Conservation (phyloP, 345 rosid genomes). For the Boechera retrofracta region DNA sequence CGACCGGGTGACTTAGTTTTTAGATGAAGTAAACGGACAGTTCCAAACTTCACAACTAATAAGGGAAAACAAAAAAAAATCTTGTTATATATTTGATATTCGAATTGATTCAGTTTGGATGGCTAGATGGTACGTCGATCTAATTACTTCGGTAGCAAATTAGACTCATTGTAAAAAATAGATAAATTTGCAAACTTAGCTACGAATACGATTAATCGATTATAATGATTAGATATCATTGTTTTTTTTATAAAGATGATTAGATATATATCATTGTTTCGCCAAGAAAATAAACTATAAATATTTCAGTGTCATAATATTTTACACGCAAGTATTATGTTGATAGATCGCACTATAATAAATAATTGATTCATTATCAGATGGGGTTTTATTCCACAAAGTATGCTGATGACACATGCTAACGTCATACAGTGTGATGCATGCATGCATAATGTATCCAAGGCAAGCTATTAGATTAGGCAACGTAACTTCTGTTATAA, state of each 20-base stretch:
- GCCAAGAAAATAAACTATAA: neutral
- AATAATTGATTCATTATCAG: neutral
- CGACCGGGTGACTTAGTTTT: neutral
- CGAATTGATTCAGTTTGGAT: neutral
- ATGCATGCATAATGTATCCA: conserved; percentile 9
- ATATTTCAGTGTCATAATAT: neutral
- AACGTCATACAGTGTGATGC: conserved; percentile 5
- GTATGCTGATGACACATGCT: neutral
- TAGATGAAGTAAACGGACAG: conserved; percentile 9
- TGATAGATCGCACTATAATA: conserved; percentile 1
- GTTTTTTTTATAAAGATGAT: neutral
- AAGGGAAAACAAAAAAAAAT: too few species aligned
- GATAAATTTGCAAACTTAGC: neutral
- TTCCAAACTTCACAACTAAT: neutral
- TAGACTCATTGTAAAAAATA: neutral
- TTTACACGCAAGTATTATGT: conserved; percentile 2
- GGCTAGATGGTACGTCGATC: too few species aligned
- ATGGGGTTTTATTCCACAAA: conserved; percentile 17
- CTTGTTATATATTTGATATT: neutral
- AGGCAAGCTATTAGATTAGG: conserved; percentile 9
- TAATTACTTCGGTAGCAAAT: too few species aligned
- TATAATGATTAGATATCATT: neutral
- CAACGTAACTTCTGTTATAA: neutral
- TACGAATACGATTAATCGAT: neutral
- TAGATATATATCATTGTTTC: neutral